Evolutionary conservation across 2,329 filamentous ascomycete genomes (phyloP).

Genomic region (Huntiella savannae): DNA sequence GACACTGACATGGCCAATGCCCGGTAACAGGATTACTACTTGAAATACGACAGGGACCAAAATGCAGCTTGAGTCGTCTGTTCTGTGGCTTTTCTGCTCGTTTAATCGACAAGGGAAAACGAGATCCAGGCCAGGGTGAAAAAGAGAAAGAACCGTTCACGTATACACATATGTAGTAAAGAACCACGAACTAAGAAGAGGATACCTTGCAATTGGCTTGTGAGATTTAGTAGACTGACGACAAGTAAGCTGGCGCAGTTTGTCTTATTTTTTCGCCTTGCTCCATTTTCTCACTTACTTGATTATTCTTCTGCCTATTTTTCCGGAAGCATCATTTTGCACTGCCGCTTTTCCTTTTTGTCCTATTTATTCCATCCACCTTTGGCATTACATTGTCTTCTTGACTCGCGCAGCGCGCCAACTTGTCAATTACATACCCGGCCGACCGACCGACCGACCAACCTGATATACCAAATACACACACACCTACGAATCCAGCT

Average conservation of each 20-base stretch:
- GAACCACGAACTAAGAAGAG: background rate
- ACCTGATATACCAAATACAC: background rate
- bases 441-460: background rate
- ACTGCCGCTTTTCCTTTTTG: too few relatives aligned
- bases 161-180: too few relatives aligned
- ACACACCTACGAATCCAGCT: background rate
- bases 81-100: background rate
- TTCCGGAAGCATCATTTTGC: background rate
- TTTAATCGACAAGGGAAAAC: background rate
- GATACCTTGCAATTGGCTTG: background rate
- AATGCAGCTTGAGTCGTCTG: too few relatives aligned
- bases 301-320: background rate
- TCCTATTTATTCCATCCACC: background rate
- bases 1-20: too few relatives aligned
- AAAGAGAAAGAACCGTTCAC: background rate
- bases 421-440: background rate
- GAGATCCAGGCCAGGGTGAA: background rate
- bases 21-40: too few relatives aligned
- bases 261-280: background rate
- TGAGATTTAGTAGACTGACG: background rate
- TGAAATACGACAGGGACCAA: too few relatives aligned
- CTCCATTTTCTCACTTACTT: background rate
- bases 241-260: background rate
- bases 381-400: background rate
- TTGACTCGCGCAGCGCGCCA: constrained; percentile 2